Conservation (phyloP, 805 yeast genomes). For the Blastobotrys muscicola region DNA sequence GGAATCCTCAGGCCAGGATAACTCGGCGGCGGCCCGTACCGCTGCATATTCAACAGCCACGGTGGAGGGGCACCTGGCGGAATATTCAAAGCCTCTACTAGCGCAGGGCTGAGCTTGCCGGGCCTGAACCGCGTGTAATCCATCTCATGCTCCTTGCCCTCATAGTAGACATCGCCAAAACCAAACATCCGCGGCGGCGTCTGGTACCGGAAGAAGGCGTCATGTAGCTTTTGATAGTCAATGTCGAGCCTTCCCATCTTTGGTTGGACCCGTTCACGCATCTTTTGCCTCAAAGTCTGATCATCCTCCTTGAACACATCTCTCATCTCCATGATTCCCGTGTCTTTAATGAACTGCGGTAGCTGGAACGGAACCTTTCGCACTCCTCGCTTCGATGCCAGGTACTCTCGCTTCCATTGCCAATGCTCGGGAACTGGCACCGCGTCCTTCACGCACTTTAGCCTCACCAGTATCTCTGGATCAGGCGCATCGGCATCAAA, state of each 20-base stretch:
- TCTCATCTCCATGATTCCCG: constrained; percentile 86
- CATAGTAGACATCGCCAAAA: constrained; percentile 73
- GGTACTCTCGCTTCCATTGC: constrained; percentile 67
- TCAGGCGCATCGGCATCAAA: constrained; percentile 76
- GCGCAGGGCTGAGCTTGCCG: constrained; percentile 50
- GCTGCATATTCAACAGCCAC: constrained; percentile 64
- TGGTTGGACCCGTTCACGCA: constrained; percentile 81
- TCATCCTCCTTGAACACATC: constrained; percentile 42
- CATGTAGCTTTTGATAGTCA: constrained; percentile 71
- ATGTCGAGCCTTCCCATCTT: constrained; percentile 78
- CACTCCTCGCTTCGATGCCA: constrained; percentile 54
- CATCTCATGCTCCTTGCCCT: constrained; percentile 56
- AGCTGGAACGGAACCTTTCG: constrained; percentile 65
- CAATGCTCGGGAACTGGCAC: constrained; percentile 81
- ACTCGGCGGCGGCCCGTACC: constrained; percentile 75
- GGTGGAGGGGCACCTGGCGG: constrained; percentile 57
- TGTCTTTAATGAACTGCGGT: constrained; percentile 67
- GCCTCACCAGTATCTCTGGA: constrained; percentile 52
- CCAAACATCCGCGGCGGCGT: constrained; percentile 59
- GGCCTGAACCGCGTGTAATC: constrained; percentile 43
- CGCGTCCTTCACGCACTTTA: constrained; percentile 56
- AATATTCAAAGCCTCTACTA: constrained; percentile 64
- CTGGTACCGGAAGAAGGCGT: constrained; percentile 80
- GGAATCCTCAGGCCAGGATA: constrained; percentile 58
- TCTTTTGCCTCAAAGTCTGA: constrained; percentile 55